Evolutionary conservation across 2,329 filamentous ascomycete species (phyloP), one percentile per base, ranked within the genome.

Genomic region (Metarhizium sp.): DNA sequence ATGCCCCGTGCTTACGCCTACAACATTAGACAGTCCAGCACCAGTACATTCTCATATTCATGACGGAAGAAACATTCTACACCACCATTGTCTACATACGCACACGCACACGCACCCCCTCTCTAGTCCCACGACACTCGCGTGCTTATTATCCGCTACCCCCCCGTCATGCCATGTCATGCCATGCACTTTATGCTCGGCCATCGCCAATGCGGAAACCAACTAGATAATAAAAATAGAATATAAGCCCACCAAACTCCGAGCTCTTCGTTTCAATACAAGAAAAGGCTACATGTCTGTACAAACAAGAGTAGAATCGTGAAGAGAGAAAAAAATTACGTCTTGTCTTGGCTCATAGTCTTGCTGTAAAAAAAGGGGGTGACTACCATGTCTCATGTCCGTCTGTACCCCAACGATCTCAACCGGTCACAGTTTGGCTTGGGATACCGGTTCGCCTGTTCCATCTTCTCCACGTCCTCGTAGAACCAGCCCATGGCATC

Each of bases 401-500:
- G 59, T 13, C 61, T 59, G 30, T 69, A 57, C 29, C 68, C 66
- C 56, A 82, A 63, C 36, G 66, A 69, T 48, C 74, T 69, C 58
- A 85, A 67, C 59, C 78, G 72, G 58, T 75, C 69, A 64, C 82
- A 86, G 54, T 75, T 75, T 16, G 74, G 73, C 74, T 77, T 78
- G 58, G 75, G 72, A 58, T 73, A 78, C 18, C 71, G 69, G 38
- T 77, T 71, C 34, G 92, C 92, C 57, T 82, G 71, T 58, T 85
- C 81, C 82, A 95, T 82, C 75, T 90, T 91, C 59, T 86, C 85
- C 53, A 84, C 78, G 64, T 96, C 90, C 55, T 85, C 82, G 69
- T 84, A 91, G 66, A 96, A 90, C 87, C 91, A 96, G 3, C 92
- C 92, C 63, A 88, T 84, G 0, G 92, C 91, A 50, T 89, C 86